A percentile compares a stretch with the other conserved stretches of the same genome.
phyloP scores from a whole-genome alignment of 2,329 filamentous ascomycete species.

The Fusarium ambrosium region DNA sequence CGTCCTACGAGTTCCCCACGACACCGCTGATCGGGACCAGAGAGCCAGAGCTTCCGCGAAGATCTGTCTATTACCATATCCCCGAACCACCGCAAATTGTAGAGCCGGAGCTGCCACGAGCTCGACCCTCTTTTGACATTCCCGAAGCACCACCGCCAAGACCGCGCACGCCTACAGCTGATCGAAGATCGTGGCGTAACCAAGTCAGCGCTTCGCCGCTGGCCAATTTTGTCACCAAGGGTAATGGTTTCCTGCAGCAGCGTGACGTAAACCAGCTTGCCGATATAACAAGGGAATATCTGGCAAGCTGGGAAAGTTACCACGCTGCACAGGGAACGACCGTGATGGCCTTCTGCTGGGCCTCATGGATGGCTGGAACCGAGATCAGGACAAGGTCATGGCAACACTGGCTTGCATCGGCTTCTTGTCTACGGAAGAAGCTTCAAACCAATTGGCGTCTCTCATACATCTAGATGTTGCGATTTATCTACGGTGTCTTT shows the following conservation, averaged over 20 bases:
- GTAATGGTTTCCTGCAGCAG: background rate
- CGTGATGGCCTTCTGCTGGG: background rate
- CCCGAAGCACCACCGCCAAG: background rate
- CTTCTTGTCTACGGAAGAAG: background rate
- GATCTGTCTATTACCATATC: background rate
- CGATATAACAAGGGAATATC: background rate
- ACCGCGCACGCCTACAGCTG: background rate
- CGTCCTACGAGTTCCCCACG: background rate
- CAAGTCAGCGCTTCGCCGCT: background rate
- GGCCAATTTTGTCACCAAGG: background rate
- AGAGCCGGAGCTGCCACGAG: background rate
- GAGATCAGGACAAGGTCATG: background rate
- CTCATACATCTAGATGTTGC: background rate
- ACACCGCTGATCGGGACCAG: background rate
- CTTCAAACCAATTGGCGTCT: background rate
- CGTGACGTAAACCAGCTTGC: background rate
- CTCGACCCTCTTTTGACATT: background rate
- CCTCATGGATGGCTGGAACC: background rate
- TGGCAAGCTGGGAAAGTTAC: background rate
- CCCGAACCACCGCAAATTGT: background rate
- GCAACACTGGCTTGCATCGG: background rate
- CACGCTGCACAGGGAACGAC: background rate
- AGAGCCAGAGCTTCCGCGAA: background rate
- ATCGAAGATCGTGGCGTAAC: background rate
- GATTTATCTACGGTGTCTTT: background rate